Evolutionary conservation across 2,329 filamentous ascomycete species (phyloP), one percentile per base, ranked within the genome.

Genomic region (Drechslera avenae): DNA sequence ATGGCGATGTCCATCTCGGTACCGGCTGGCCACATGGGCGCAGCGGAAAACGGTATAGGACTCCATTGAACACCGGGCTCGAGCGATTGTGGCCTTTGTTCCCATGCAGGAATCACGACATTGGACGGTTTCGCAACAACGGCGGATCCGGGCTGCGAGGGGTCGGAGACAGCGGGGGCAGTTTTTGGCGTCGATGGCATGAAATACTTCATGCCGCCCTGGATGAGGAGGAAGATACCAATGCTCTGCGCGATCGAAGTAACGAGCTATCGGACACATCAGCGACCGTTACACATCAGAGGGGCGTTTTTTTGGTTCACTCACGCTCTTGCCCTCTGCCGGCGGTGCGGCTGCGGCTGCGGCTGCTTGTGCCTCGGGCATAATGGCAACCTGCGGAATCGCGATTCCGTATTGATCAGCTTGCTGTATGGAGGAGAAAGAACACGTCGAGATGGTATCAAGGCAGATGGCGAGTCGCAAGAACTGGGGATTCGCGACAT

Each of bases 11-110:
- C 94, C 61, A 99, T 75, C 52, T 84, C 78, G 64, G 85, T 89
- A 69, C 94, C 85, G 39, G 83, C 78, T 2, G 90, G 86, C 94
- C 94, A 99, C 67, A 97, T 91, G 17, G 94, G 92, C 31, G 89
- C 89, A 54, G 97, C 80, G 49, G 81, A 82, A 59, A 86, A 81
- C 1, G 91, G 91, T 14, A 90, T 75, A 1, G 75, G 73, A 63
- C 81, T 88, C 71, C 86, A 87, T 42, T 80, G 75, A 17, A 86
- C 86, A 37, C 66, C 66, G 3, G 64, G 60, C 75, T 86, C 72
- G 67, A 86, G 76, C 14, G 66, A 60, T 19, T 55, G 56, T 9
- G 74, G 73, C 30, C 73, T 66, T 41, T 69, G 56, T 31, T 67
- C 63, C 60, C 72, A 75, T 6, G 63, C 60, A 21, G 74, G 72